Evolutionary conservation across 2,329 filamentous ascomycete species (phyloP).

Genomic region (Phyllosticta citriasiana): DNA sequence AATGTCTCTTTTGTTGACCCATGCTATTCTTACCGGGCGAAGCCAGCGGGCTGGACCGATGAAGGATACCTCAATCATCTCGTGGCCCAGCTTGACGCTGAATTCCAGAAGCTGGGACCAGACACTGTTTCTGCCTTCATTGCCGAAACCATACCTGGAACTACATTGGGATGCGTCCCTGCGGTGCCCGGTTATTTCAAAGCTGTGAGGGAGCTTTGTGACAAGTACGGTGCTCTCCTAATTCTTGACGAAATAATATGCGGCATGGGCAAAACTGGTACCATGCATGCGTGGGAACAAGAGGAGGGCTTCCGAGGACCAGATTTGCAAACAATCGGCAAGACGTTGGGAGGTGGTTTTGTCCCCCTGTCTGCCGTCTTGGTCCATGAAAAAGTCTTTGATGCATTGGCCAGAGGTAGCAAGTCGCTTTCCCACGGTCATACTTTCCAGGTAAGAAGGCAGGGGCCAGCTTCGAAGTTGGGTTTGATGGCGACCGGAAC

Average conservation of each 20-base stretch:
- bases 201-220: conserved; percentile 45
- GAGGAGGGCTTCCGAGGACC: conserved; percentile 6
- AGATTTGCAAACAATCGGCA: conserved; percentile 6
- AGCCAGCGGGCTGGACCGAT: conserved; percentile 26
- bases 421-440: conserved; percentile 5
- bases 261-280: conserved; percentile 21
- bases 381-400: conserved; percentile 3
- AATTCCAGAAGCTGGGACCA: conserved; percentile 31
- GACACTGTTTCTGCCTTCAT: conserved; percentile 40
- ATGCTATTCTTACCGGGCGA: conserved; percentile 28
- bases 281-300: conserved; percentile 20
- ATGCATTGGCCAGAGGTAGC: conserved; percentile 2
- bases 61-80: conserved; percentile 33
- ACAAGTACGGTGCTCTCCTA: conserved; percentile 45
- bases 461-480: background rate
- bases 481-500: background rate
- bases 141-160: conserved; percentile 41
- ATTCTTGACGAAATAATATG: conserved; percentile 37
- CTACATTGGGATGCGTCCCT: conserved; percentile 43
- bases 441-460: conserved; percentile 5
- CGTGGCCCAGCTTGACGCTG: conserved; percentile 28
- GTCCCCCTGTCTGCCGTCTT: conserved; percentile 7
- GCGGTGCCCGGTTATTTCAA: conserved; percentile 44
- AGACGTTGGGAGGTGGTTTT: conserved; percentile 5
- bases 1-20: conserved; percentile 21